Conservation (phyloP, 345 rosid species). For the Boechera divaricarpa region DNA sequence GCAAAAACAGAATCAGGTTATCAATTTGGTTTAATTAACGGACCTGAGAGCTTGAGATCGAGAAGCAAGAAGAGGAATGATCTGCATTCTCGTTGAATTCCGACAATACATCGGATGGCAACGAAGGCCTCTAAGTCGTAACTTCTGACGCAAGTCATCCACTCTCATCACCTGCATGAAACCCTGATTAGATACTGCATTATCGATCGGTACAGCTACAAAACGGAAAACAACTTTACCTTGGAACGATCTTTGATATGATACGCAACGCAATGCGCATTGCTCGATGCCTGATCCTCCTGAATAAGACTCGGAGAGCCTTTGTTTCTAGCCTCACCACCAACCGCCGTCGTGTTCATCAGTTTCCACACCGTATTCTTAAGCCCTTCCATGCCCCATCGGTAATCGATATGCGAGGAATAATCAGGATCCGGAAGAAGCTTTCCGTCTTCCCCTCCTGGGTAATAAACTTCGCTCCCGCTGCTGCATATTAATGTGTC, state of each 20-base stretch:
- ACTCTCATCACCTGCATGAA: constrained; percentile 66
- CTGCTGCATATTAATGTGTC: constrained; percentile 94
- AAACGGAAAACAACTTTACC: constrained; percentile 47
- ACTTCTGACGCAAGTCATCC: constrained; percentile 92
- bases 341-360: constrained; percentile 58
- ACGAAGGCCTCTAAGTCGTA: constrained; percentile 92
- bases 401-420: constrained; percentile 81
- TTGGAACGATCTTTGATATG: constrained; percentile 62
- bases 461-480: constrained; percentile 91
- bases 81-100: constrained; percentile 76
- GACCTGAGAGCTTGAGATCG: constrained; percentile 96
- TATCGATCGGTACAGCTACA: not conserved
- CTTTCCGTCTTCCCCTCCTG: constrained; percentile 73
- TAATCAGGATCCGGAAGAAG: constrained; percentile 87
- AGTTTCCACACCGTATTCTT: constrained; percentile 90
- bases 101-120: constrained; percentile 98
- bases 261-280: constrained; percentile 78
- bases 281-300: constrained; percentile 69
- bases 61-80: constrained; percentile 91
- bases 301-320: constrained; percentile 55
- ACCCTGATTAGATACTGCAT: constrained; percentile 3
- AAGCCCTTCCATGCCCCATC: constrained; percentile 91
- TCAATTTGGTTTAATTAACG: not conserved
- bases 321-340: constrained; percentile 54
- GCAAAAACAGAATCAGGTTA: not conserved